These are phyloP conservation scores for Colletotrichum sojae DNA, from an alignment of 2,329 filamentous ascomycete genomes.

Conservation along the genomic window DNA sequence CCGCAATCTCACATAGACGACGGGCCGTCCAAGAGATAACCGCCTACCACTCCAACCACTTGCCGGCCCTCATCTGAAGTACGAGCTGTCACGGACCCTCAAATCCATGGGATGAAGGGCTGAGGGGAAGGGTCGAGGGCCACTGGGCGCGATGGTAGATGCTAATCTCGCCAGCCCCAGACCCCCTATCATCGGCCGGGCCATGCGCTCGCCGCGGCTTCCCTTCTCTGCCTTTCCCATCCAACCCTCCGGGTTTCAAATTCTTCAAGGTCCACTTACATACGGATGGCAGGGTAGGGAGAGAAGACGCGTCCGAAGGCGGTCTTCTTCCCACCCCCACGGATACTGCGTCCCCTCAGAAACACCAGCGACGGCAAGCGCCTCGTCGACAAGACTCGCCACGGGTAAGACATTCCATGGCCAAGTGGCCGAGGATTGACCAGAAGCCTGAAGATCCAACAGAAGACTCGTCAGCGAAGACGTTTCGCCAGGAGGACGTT, in stretches of 20 bases:
- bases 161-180: neutral
- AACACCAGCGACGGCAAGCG: neutral
- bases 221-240: neutral
- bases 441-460: conserved; percentile 5
- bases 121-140: neutral
- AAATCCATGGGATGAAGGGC: neutral
- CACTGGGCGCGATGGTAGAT: neutral
- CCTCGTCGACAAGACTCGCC: neutral
- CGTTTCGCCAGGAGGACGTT: conserved; percentile 14
- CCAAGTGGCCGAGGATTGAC: conserved; percentile 23
- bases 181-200: neutral
- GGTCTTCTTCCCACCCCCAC: neutral
- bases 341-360: conserved; percentile 6
- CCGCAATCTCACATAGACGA: neutral
- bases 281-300: neutral
- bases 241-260: neutral
- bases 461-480: conserved; percentile 13
- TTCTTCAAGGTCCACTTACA: neutral
- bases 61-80: neutral
- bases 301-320: neutral
- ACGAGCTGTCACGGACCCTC: neutral
- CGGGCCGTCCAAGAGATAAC: neutral
- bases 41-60: neutral
- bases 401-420: conserved; percentile 18
- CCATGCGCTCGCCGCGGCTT: neutral